phyloP scores from a whole-genome alignment of 176 grass and related monocot genomes.

The Echinochloa phyllopogon region DNA sequence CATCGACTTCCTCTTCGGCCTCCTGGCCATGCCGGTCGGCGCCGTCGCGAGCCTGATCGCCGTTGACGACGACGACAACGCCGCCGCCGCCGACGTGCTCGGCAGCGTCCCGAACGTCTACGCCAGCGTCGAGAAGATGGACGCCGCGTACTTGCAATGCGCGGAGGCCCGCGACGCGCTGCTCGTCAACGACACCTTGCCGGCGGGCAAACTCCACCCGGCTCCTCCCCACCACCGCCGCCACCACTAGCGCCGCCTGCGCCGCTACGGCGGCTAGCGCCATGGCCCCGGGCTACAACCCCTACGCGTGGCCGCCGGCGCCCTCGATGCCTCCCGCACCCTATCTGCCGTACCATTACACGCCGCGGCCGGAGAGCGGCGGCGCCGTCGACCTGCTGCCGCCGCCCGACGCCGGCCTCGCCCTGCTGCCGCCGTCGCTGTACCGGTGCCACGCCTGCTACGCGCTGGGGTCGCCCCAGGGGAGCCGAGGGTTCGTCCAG shows the following conservation, averaged over 20 bases:
- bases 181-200: not conserved
- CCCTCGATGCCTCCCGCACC: too few relatives aligned
- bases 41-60: slow-evolving; percentile 51
- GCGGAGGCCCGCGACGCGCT: not conserved
- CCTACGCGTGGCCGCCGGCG: not conserved
- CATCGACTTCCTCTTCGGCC: slow-evolving; percentile 35
- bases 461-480: not conserved
- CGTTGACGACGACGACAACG: not conserved
- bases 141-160: not conserved
- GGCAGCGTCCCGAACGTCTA: slow-evolving; percentile 36
- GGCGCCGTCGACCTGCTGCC: not conserved
- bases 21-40: slow-evolving; percentile 24
- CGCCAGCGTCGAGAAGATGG: slow-evolving; percentile 37
- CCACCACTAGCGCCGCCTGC: not conserved
- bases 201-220: not conserved
- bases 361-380: too few relatives aligned
- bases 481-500: not conserved
- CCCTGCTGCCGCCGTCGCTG: not conserved
- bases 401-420: not conserved
- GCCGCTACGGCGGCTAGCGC: too few relatives aligned
- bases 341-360: too few relatives aligned
- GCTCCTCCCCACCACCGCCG: not conserved
- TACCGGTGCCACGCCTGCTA: not conserved
- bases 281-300: not conserved
- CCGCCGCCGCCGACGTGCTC: slow-evolving; percentile 22